A percentile compares a stretch with the other conserved stretches of the same genome.
Conservation (phyloP, 164 flowering plant species). For the Euptelea pleiosperma region DNA sequence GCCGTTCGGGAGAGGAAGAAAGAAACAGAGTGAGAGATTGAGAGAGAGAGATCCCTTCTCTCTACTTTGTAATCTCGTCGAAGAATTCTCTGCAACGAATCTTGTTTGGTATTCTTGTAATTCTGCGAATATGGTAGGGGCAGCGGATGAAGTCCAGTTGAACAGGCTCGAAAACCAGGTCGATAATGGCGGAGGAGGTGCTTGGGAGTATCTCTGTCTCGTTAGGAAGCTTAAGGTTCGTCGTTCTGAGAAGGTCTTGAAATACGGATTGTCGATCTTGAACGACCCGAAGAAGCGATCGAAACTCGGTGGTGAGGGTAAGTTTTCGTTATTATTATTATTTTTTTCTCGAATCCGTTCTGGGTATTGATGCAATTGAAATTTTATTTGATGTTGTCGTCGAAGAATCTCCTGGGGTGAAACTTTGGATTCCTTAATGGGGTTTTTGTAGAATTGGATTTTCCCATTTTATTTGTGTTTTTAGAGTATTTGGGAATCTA, state of each 20-base stretch:
- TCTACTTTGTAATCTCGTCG: not conserved
- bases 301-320: slow-evolving; percentile 73
- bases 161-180: slow-evolving; percentile 75
- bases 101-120: not conserved
- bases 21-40: no score
- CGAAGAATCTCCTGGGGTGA: not conserved
- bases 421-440: no score
- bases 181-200: slow-evolving; percentile 95
- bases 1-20: no score
- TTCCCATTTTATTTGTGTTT: not conserved
- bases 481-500: no score
- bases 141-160: slow-evolving; percentile 63
- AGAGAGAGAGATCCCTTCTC: not conserved
- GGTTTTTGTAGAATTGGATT: not conserved
- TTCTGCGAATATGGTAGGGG: slow-evolving; percentile 63
- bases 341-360: no score
- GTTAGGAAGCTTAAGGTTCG: slow-evolving; percentile 81
- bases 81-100: not conserved
- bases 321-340: slow-evolving; percentile 3
- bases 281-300: slow-evolving; percentile 77
- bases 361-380: not conserved
- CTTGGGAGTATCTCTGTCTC: slow-evolving; percentile 91
- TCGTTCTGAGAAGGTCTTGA: slow-evolving; percentile 82
- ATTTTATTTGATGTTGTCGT: not conserved
- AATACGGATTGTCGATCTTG: slow-evolving; percentile 67